phyloP scores from a whole-genome alignment of 2,329 filamentous ascomycete genomes.

The Thelonectria rubi region DNA sequence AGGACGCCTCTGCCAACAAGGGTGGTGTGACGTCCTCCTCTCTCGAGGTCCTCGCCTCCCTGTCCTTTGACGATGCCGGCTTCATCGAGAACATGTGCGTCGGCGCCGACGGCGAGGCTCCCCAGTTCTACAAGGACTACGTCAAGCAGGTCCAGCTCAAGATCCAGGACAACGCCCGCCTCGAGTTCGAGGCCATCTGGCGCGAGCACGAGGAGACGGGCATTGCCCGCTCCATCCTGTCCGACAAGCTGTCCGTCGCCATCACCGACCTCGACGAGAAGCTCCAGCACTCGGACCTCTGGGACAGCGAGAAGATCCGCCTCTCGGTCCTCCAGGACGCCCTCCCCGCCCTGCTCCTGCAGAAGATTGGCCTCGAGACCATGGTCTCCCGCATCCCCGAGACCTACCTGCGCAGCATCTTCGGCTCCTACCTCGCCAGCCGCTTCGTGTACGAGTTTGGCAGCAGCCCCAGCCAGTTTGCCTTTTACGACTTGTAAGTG shows the following conservation, averaged over 20 bases:
- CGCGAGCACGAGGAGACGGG: slow-evolving; percentile 87
- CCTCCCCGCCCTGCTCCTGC: slow-evolving; percentile 81
- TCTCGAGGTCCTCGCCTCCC: slow-evolving; percentile 90
- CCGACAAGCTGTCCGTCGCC: slow-evolving; percentile 87
- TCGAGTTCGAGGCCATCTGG: slow-evolving; percentile 99
- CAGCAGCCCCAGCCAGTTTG: slow-evolving; percentile 91
- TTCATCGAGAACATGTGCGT: slow-evolving; percentile 97
- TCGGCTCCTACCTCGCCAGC: slow-evolving; percentile 93
- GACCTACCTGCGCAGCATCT: slow-evolving; percentile 91
- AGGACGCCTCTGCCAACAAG: slow-evolving; percentile 98
- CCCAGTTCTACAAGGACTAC: slow-evolving; percentile 92
- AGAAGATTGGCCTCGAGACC: slow-evolving; percentile 90
- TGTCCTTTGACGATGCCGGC: slow-evolving; percentile 90
- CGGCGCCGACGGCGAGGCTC: slow-evolving; percentile 73
- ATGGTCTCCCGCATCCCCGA: slow-evolving; percentile 90
- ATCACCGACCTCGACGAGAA: slow-evolving; percentile 98
- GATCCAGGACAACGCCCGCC: slow-evolving; percentile 88
- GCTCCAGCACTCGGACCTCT: slow-evolving; percentile 90
- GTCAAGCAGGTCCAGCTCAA: slow-evolving; percentile 90
- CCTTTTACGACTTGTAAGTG: slow-evolving; percentile 97
- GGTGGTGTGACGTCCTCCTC: slow-evolving; percentile 98
- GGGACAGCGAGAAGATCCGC: slow-evolving; percentile 83
- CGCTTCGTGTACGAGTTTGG: slow-evolving; percentile 97
- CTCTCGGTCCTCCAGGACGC: slow-evolving; percentile 84
- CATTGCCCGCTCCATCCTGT: slow-evolving; percentile 82